Base-by-base conservation (phyloP, 371 early-diverging fungal species). In the Rhizopus arrhizus region DNA sequence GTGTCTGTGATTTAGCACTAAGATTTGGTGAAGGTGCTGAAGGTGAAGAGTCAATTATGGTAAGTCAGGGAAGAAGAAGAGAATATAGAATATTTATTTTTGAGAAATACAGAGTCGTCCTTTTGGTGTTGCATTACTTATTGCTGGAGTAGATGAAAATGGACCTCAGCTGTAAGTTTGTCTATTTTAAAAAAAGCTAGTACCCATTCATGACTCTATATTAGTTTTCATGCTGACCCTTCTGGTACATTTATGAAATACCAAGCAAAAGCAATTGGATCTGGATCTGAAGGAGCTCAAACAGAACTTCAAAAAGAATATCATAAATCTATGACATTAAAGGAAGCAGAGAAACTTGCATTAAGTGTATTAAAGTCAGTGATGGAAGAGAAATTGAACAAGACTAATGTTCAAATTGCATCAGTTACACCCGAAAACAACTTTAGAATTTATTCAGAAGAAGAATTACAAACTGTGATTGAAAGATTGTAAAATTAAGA, bases 311-410 rank as follows among this genome's bases (percentile, higher is more conserved):
- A 98, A 78, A 94, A 96, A 74, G 90, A 95, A 72, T 98, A 93
- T 65, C 93, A 96, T 74, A 85, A 86, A 75, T 89, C 90, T 6
- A 85, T 96, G 71, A 90, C 91, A 4, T 72, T 97, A 62, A 80
- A 86, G 13, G 96, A 98, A 72, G 97, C 97, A 3, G 91, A 96
- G 65, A 80, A 83, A 5, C 74, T 95, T 62, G 88, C 97, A 13
- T 88, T 99, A 58, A 95, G 91, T 75, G 94, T 99, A n/a, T 83
- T 99, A 42, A 98, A 99, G 83, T 93, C 96, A 65, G 99, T 99
- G 31, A 99, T 99, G 99, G 99, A 99, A 79, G 99, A 99, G 74
- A 98, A 98, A 82, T 86, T 99, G 47, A 96, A 82, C 73, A 85
- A 90, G 57, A 83, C 90, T 7, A 99, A 99, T 73, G 95, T 99